A percentile compares a stretch with the other conserved stretches of the same genome.
phyloP scores from a whole-genome alignment of 192 early-diverging fungal species.

The Coemansia sp. region DNA sequence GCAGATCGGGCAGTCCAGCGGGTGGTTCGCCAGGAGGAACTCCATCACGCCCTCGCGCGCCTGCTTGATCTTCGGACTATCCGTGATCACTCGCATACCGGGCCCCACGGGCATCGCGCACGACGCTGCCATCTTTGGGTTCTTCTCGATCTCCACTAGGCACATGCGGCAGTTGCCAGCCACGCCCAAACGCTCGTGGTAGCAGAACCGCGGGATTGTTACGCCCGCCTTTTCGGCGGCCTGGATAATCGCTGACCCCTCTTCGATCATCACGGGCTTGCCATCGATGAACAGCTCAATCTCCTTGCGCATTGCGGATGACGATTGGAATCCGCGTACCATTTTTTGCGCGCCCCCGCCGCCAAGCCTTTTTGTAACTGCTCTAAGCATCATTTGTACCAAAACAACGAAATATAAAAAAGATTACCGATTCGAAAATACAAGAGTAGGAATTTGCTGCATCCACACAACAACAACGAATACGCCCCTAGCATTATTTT shows the following conservation, averaged over 20 bases:
- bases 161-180: conserved; percentile 99
- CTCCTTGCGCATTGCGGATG: conserved; percentile 48
- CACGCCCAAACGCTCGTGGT: conserved; percentile 90
- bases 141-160: conserved; percentile 95
- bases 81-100: conserved; percentile 96
- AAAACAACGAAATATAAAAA: not conserved
- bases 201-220: conserved; percentile 68
- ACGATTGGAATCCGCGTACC: conserved; percentile 15
- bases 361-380: not conserved
- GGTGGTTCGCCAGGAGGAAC: conserved; percentile 96
- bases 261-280: conserved; percentile 85
- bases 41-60: conserved; percentile 93
- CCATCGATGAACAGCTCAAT: conserved; percentile 91
- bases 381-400: conserved; percentile 3
- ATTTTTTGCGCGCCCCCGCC: not conserved
- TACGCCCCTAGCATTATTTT: no score
- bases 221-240: conserved; percentile 96
- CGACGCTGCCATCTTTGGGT: conserved; percentile 94
- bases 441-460: no score
- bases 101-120: conserved; percentile 98
- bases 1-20: conserved; percentile 98
- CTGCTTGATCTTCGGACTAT: conserved; percentile 93
- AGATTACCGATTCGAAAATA: not conserved
- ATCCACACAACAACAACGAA: no score
- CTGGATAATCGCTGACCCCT: conserved; percentile 94